Base-by-base conservation (phyloP, 2,329 filamentous ascomycete genomes). In the Colletotrichum plurivorum region DNA sequence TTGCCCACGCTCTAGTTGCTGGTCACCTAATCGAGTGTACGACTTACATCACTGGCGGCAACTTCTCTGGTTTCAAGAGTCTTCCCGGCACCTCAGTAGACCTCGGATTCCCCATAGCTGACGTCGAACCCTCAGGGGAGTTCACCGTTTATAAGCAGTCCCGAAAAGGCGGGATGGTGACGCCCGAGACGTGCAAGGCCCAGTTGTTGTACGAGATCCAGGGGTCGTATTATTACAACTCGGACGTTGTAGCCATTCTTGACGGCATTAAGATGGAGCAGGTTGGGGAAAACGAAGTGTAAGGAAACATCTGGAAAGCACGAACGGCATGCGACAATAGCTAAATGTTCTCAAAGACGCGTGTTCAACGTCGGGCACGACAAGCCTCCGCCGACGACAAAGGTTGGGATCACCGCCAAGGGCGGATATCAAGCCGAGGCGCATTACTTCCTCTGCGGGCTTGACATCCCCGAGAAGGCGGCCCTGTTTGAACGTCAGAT, bases 21-120 rank as follows among this genome's bases (percentile, higher is more conserved):
- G 84, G 84, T 1, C 84, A 87, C 75, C 73, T 86, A 16, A 85
- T 86, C 62, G 84, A 87, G 71, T 87, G 84, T 73, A 83, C 82
- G 4, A 80, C 82, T 0, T 88, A 88, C 70, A 82, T 84, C 6
- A 87, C 84, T 1, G 86, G 86, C 0, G 83, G 78, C 0, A 88
- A 88, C 66, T 88, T 87, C 61, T 79, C 84, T 0, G 86, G 85
- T 1, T 83, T 83, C 68, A 80, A 82, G 63, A 77, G 83, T 12
- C 81, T 82, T 56, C 63, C 76, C 0, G 80, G 84, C 1, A 72
- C 43, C 25, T 57, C 43, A 1, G 36, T 75, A 0, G 80, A 84
- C 57, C 78, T 84, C 18, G 81, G 84, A 4, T 85, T 84, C 54
- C 84, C 84, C 0, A 87, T 88, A 65, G 84, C 82, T 0, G 85